phyloP scores from a whole-genome alignment of 306 rosid species.

The Corylus avellana region DNA sequence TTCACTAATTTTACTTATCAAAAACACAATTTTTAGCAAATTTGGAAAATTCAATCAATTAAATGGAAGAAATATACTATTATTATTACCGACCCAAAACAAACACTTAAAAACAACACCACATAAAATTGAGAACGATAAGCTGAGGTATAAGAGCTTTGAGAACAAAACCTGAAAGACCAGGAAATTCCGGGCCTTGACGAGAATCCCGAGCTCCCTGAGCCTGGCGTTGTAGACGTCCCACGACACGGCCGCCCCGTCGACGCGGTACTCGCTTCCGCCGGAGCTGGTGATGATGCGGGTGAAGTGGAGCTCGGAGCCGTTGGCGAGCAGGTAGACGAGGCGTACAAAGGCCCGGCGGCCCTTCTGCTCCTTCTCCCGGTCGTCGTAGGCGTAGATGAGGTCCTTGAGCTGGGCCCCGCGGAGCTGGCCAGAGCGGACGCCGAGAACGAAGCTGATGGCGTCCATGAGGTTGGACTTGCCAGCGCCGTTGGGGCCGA shows the following conservation, averaged over 20 bases:
- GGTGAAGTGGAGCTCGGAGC: conserved; percentile 76
- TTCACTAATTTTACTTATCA: too few species aligned
- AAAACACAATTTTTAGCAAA: background rate
- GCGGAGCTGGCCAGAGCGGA: conserved; percentile 93
- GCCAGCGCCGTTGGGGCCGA: conserved; percentile 97
- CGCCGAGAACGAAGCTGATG: conserved; percentile 96
- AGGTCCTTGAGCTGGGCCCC: conserved; percentile 95
- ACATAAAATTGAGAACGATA: conserved; percentile 1
- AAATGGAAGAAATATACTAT: background rate
- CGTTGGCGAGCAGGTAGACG: conserved; percentile 73
- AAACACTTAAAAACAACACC: background rate
- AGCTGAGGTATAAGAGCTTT: background rate
- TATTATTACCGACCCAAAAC: background rate
- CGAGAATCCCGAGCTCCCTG: conserved; percentile 88
- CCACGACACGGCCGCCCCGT: conserved; percentile 64
- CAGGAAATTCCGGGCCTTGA: conserved; percentile 95
- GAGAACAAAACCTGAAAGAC: conserved; percentile 82
- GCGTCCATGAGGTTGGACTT: conserved; percentile 99
- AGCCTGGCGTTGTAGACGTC: conserved; percentile 67
- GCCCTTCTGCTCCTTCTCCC: conserved; percentile 88
- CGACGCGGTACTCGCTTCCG: conserved; percentile 85
- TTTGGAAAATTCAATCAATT: background rate
- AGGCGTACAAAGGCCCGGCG: conserved; percentile 80
- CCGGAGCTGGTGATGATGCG: conserved; percentile 77
- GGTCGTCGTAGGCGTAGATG: conserved; percentile 88